phyloP scores from a whole-genome alignment of 108 stramenopile species.

The Pseudonitzschia multistriata region DNA sequence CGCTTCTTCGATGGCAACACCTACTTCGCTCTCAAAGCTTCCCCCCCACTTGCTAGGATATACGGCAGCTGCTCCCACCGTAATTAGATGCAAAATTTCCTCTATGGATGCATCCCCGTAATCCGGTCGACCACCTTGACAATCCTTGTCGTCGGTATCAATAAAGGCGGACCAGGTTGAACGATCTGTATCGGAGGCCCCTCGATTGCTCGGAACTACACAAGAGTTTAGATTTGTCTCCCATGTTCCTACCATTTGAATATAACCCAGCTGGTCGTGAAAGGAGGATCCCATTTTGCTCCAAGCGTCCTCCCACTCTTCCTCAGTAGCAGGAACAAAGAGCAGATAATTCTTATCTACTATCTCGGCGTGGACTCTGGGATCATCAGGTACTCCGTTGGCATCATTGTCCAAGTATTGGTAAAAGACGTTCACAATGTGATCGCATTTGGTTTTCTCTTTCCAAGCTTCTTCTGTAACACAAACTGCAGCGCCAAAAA shows the following conservation, averaged over 20 bases:
- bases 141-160: neutral
- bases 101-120: neutral
- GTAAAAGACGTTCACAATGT: neutral
- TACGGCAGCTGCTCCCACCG: neutral
- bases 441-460: neutral
- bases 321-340: neutral
- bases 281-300: neutral
- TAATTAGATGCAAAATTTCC: neutral
- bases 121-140: too few species aligned
- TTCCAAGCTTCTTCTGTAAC: neutral
- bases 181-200: neutral
- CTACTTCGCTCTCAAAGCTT: neutral
- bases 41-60: neutral
- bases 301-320: neutral
- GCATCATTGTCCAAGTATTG: neutral
- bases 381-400: neutral
- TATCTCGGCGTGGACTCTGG: neutral
- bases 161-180: neutral
- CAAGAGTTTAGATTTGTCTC: neutral
- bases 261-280: neutral
- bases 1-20: neutral
- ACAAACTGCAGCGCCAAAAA: neutral
- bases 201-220: neutral
- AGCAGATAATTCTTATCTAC: neutral
- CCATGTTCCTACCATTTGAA: neutral